Percentiles rank a stretch among this genome's conserved stretches.
Evolutionary conservation across 1,284 basidiomycete genomes (phyloP).

Genomic region (Boletus semigastroideus): DNA sequence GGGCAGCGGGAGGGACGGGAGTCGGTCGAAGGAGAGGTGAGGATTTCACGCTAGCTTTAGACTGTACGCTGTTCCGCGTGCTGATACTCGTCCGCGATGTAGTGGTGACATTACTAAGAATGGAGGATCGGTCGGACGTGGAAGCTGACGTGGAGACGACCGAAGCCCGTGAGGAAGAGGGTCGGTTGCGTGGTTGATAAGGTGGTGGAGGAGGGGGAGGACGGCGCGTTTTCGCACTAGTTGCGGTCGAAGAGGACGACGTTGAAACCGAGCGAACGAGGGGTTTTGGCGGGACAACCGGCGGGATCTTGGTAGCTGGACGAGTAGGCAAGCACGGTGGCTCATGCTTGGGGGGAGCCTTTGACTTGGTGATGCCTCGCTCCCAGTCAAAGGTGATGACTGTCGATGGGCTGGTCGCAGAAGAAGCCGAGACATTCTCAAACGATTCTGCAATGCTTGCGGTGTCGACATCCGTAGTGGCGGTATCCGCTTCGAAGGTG

Average conservation of each 20-base stretch:
- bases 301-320: slow-evolving; percentile 28
- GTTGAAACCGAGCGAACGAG: slow-evolving; percentile 30
- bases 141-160: slow-evolving; percentile 39
- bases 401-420: slow-evolving; percentile 45
- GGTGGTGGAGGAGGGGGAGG: slow-evolving; percentile 37
- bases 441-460: slow-evolving; percentile 67
- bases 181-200: slow-evolving; percentile 30
- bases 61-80: slow-evolving; percentile 32
- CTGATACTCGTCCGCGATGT: slow-evolving; percentile 48
- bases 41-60: slow-evolving; percentile 20
- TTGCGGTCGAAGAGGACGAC: slow-evolving; percentile 33
- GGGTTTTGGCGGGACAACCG: slow-evolving; percentile 33
- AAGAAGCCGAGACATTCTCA: slow-evolving; percentile 58
- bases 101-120: slow-evolving; percentile 50
- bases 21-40: slow-evolving; percentile 48
- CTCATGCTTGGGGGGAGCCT: slow-evolving; percentile 29
- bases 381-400: slow-evolving; percentile 47
- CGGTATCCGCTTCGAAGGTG: slow-evolving; percentile 43
- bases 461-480: slow-evolving; percentile 45
- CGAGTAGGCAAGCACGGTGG: slow-evolving; percentile 60
- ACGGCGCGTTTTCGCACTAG: slow-evolving; percentile 32
- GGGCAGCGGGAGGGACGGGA: slow-evolving; percentile 62
- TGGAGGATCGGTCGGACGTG: slow-evolving; percentile 61
- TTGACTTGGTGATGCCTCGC: slow-evolving; percentile 33
- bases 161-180: slow-evolving; percentile 41